These are phyloP conservation scores for Pleurotus platypus DNA, from an alignment of 768 basidiomycete genomes.

Conservation along the genomic window DNA sequence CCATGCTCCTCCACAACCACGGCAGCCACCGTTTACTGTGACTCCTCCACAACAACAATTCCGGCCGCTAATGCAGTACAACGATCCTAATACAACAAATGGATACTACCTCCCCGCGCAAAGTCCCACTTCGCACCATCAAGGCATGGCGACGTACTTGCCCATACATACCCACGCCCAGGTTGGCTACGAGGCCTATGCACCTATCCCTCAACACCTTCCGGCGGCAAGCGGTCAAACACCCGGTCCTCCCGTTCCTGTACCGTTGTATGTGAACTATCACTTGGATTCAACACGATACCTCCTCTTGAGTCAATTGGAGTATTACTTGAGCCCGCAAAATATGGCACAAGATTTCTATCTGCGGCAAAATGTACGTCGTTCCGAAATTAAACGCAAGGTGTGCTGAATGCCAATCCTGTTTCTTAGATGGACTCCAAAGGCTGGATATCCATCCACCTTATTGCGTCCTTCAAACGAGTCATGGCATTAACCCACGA, in stretches of 20 bases:
- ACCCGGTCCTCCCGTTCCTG: slow-evolving; percentile 33
- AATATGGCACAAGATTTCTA: slow-evolving; percentile 88
- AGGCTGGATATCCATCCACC: slow-evolving; percentile 81
- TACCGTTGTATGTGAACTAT: slow-evolving; percentile 47
- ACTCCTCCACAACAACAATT: slow-evolving; percentile 29
- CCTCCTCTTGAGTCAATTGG: slow-evolving; percentile 77
- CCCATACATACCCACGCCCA: slow-evolving; percentile 10
- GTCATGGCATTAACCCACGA: slow-evolving; percentile 65
- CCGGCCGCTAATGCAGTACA: slow-evolving; percentile 20
- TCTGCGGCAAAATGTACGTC: slow-evolving; percentile 69
- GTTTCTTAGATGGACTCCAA: slow-evolving; percentile 75
- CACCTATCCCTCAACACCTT: slow-evolving; percentile 19
- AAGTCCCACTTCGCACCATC: slow-evolving; percentile 7
- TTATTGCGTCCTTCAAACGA: slow-evolving; percentile 88
- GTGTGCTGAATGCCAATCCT: background rate
- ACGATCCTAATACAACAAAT: slow-evolving; percentile 13
- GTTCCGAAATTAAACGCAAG: background rate
- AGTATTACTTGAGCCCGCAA: slow-evolving; percentile 89
- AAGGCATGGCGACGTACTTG: slow-evolving; percentile 20
- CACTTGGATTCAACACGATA: slow-evolving; percentile 64
- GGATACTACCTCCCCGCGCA: slow-evolving; percentile 24
- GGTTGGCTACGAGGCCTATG: slow-evolving; percentile 24
- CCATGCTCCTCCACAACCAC: slow-evolving; percentile 22
- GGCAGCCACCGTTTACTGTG: slow-evolving; percentile 25
- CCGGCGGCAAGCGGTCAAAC: slow-evolving; percentile 6